A percentile compares a stretch with the other conserved stretches of the same genome.
Conservation (phyloP, 2,329 filamentous ascomycete genomes). For the Clarireedia homoeocarpa region DNA sequence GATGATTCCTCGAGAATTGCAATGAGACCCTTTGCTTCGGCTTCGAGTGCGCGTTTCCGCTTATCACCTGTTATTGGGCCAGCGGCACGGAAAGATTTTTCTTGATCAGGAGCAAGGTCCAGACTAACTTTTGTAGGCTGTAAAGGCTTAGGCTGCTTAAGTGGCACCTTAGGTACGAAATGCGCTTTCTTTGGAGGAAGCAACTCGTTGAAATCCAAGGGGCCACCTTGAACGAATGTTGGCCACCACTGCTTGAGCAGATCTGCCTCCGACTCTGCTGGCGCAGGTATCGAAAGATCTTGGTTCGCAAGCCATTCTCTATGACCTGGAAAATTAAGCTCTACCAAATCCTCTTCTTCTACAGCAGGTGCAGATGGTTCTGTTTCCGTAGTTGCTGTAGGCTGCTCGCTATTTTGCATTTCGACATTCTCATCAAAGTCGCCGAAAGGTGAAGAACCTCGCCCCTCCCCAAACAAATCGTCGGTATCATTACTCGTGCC, state of each 20-base stretch:
- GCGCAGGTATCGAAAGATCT: conserved; percentile 56
- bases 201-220: conserved; percentile 73
- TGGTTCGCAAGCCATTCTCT: conserved; percentile 38
- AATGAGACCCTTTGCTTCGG: conserved; percentile 41
- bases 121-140: conserved; percentile 82
- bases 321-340: conserved; percentile 39
- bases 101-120: conserved; percentile 78
- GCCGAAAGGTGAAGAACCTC: conserved; percentile 25
- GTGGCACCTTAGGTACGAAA: conserved; percentile 70
- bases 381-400: conserved; percentile 12
- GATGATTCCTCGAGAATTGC: conserved; percentile 33
- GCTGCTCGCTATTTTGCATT: conserved; percentile 13
- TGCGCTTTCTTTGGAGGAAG: conserved; percentile 73
- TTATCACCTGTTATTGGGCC: conserved; percentile 47
- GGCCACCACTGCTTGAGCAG: conserved; percentile 76
- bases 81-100: conserved; percentile 74
- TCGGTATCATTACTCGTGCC: conserved; percentile 51
- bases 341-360: conserved; percentile 22
- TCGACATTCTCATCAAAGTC: conserved; percentile 18
- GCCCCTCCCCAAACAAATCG: conserved; percentile 60
- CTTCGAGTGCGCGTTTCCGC: conserved; percentile 48
- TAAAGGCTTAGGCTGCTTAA: conserved; percentile 73
- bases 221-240: conserved; percentile 65
- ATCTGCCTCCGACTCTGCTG: conserved; percentile 66
- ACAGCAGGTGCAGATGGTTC: conserved; percentile 17